Evolutionary conservation across 192 early-diverging fungal species (phyloP).

Genomic region (Funneliformis geosporum): DNA sequence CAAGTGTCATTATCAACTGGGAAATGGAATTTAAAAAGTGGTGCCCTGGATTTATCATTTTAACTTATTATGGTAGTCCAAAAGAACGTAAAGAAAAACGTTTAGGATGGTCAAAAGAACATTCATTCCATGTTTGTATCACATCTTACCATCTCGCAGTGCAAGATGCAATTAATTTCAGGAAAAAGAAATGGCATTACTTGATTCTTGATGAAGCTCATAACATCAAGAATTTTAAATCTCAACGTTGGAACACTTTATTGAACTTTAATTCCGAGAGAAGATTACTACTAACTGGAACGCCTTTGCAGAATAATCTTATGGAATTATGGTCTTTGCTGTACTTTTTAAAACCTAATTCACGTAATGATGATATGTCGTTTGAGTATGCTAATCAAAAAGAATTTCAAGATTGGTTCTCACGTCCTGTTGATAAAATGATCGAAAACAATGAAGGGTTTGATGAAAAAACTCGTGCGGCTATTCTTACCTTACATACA

Average conservation of each 20-base stretch:
- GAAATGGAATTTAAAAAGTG: conserved; percentile 72
- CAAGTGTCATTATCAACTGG: conserved; percentile 79
- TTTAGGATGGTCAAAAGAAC: conserved; percentile 59
- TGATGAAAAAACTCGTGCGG: conserved; percentile 53
- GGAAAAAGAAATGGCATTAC: conserved; percentile 67
- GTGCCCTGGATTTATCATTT: conserved; percentile 69
- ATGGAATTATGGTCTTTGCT: conserved; percentile 88
- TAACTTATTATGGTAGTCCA: conserved; percentile 76
- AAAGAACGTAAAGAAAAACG: conserved; percentile 65
- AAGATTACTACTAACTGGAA: conserved; percentile 80
- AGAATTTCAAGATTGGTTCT: conserved; percentile 87
- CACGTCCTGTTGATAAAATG: conserved; percentile 80
- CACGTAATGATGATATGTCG: conserved; percentile 57
- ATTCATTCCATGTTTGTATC: conserved; percentile 65
- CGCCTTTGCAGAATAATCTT: conserved; percentile 85
- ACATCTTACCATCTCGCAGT: conserved; percentile 65
- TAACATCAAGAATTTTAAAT: conserved; percentile 77
- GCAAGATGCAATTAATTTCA: conserved; percentile 57
- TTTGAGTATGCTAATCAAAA: conserved; percentile 80
- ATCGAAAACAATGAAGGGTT: conserved; percentile 60
- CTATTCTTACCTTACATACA: conserved; percentile 62
- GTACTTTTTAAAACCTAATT: conserved; percentile 84
- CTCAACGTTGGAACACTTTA: conserved; percentile 75
- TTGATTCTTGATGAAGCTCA: conserved; percentile 71
- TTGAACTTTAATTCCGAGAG: conserved; percentile 66